Evolutionary conservation across 2,329 filamentous ascomycete genomes (phyloP).

Genomic region (Colletotrichum lini): DNA sequence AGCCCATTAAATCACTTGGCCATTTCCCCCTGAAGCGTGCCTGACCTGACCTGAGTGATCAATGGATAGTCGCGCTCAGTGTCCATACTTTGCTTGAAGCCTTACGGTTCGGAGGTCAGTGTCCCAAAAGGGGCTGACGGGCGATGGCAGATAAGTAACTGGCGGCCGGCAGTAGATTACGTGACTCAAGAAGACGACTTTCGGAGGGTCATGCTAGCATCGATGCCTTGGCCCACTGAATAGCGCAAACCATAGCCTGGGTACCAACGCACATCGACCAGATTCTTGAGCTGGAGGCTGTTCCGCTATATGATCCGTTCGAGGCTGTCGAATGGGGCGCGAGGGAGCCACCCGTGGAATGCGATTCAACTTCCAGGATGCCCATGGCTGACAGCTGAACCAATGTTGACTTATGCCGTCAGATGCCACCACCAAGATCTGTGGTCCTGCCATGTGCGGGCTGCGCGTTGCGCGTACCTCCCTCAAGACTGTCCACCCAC

Average conservation of each 20-base stretch:
- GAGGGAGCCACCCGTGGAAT: constrained; percentile 19
- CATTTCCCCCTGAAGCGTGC: constrained; percentile 31
- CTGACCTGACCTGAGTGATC: constrained; percentile 11
- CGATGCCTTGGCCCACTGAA: constrained; percentile 32
- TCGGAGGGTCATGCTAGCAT: constrained; percentile 17
- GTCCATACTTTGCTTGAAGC: constrained; percentile 17
- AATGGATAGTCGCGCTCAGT: constrained; percentile 10
- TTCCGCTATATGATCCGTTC: constrained; percentile 16
- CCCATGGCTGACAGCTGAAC: constrained; percentile 24
- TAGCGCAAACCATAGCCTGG: constrained; percentile 11
- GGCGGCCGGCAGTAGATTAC: background rate
- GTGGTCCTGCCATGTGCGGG: constrained; percentile 27
- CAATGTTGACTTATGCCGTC: constrained; percentile 33
- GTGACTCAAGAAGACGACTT: constrained; percentile 11
- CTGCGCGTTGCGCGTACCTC: constrained; percentile 37
- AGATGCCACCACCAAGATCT: constrained; percentile 24
- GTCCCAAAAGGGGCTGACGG: constrained; percentile 2
- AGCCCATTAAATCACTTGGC: constrained; percentile 25
- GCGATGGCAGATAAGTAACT: constrained; percentile 9
- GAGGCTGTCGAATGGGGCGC: constrained; percentile 9
- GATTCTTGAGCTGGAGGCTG: constrained; percentile 7
- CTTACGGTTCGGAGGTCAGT: background rate
- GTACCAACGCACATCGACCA: background rate
- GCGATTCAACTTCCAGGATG: constrained; percentile 27
- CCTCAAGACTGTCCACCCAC: constrained; percentile 22